phyloP scores from a whole-genome alignment of 179 eudicot species.

The Silene coronaria region DNA sequence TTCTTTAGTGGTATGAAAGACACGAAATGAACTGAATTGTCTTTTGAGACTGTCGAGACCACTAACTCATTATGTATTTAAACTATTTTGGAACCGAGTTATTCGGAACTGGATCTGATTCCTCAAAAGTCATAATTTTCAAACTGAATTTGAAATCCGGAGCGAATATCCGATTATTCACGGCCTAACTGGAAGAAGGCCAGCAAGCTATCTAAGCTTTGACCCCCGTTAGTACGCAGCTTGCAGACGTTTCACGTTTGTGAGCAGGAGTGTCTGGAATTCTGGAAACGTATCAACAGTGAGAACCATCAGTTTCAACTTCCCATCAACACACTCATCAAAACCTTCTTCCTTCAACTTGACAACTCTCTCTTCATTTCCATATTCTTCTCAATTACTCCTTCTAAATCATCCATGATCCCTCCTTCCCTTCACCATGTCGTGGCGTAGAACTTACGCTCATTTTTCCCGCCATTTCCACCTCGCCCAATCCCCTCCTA shows the following conservation, averaged over 20 bases:
- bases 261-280: not conserved
- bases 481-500: not conserved
- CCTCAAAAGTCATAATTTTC: too few species aligned
- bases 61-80: too few species aligned
- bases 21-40: too few species aligned
- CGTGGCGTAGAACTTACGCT: conserved; percentile 19
- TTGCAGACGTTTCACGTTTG: not conserved
- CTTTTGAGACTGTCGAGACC: too few species aligned
- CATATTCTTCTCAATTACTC: not conserved
- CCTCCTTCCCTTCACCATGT: conserved; percentile 10
- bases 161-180: too few species aligned
- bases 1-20: too few species aligned
- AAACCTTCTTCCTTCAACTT: not conserved
- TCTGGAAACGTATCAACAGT: conserved; percentile 24
- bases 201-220: too few species aligned
- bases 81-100: too few species aligned
- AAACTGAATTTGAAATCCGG: too few species aligned
- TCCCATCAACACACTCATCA: not conserved
- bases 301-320: conserved; percentile 12
- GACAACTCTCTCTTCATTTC: not conserved
- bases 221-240: too few species aligned
- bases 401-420: not conserved
- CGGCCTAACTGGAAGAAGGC: too few species aligned
- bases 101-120: too few species aligned
- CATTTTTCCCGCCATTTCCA: conserved; percentile 13